Evolutionary conservation across 768 basidiomycete species (phyloP).

Genomic region (Pisolithus tinctorius): DNA sequence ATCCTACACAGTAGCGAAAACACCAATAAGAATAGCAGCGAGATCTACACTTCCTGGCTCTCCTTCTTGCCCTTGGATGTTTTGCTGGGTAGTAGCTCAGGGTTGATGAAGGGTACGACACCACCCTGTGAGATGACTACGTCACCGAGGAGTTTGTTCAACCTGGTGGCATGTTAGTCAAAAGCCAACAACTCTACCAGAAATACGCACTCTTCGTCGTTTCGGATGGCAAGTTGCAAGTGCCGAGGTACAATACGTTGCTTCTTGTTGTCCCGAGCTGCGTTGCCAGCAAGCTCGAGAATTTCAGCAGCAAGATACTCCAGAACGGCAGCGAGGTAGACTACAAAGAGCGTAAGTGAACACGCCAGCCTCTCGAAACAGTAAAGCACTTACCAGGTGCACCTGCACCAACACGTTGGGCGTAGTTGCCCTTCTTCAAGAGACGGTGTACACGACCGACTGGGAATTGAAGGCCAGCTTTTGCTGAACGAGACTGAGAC

Average conservation of each 20-base stretch:
- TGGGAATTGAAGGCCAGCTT: conserved; percentile 40
- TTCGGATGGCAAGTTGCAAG: conserved; percentile 59
- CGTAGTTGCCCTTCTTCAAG: conserved; percentile 54
- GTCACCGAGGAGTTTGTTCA: conserved; percentile 35
- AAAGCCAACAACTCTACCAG: not conserved
- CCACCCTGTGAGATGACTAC: conserved; percentile 63
- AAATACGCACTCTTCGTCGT: conserved; percentile 44
- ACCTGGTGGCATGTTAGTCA: conserved; percentile 11
- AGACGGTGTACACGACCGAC: conserved; percentile 59
- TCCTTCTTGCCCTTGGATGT: conserved; percentile 47
- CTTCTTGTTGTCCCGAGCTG: conserved; percentile 51
- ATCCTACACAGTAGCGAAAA: conserved; percentile 18
- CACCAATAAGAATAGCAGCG: conserved; percentile 9
- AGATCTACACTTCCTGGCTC: conserved; percentile 37
- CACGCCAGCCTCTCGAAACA: not conserved
- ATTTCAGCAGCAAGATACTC: conserved; percentile 61
- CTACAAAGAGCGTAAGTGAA: conserved; percentile 16
- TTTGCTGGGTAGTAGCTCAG: conserved; percentile 49
- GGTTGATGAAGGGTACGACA: conserved; percentile 46
- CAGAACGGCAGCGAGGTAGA: conserved; percentile 56
- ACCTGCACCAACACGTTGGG: conserved; percentile 49
- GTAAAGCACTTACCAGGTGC: conserved; percentile 32
- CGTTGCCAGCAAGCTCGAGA: conserved; percentile 54
- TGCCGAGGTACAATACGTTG: conserved; percentile 61
- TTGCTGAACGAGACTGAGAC: conserved; percentile 33